Base-by-base conservation (phyloP, 805 yeast species). In the Priceomyces fermenticarens region DNA sequence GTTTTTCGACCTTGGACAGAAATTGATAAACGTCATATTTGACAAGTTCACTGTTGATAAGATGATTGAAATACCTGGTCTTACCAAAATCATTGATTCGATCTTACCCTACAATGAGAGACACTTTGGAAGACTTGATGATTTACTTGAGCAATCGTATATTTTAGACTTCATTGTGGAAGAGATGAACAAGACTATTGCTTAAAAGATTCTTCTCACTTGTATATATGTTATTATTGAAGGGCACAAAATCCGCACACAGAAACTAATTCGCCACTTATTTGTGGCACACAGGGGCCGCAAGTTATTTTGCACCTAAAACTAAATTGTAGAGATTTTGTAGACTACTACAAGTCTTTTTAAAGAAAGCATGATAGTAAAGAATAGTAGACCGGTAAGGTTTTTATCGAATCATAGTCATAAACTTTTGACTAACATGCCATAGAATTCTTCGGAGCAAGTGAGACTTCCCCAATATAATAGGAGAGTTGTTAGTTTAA, bases 21-120 rank as follows among this genome's bases (percentile, higher is more conserved):
- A 80, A 43, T 65, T 89, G 32, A 72, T 91, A 39, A 73, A 78
- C 48, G 82, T 86, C 16, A 63, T 91, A 27, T 65, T 93, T 44
- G 63, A 67, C 32, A 70, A 69, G 35, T 78, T 79, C 50, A 67
- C 74, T 14, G 67, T 83, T 25, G 80, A 78, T 13, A 71, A 71
- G 41, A 60, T 90, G 36, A 72, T 77, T 47, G 80, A 78, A 51
- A 74, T 86, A 30, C 81, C 81, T 3, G 90, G 89, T 2, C 67
- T 88, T 47, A 75, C 83, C 63, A 73, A 71, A 33, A 65, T 81
- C 10, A 71, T 91, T 8, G 95, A 85, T 42, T 73, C 84, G n/a
- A 76, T 93, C 40, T 63, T 88, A 30, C 96, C 98, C 3, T 93
- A 93, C 62, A 85, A 85, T 47, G 88, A 87, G 55, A 80, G 98